Percentiles rank a stretch among this genome's conserved stretches.
Evolutionary conservation across 2,329 filamentous ascomycete species (phyloP).

Genomic region (Colletotrichum sp.): DNA sequence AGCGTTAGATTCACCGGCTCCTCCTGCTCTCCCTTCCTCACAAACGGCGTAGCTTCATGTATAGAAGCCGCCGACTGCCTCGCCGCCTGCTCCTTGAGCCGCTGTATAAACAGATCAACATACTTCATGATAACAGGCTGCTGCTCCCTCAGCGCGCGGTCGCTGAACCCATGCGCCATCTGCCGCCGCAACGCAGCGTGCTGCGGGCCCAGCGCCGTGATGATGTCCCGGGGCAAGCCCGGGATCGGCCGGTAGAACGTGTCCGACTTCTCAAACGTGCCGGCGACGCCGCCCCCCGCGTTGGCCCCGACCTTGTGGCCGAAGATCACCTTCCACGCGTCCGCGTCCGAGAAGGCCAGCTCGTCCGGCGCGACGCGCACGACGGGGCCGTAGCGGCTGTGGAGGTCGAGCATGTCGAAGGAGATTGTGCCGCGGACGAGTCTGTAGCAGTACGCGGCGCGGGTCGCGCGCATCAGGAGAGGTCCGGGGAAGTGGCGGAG

Average conservation of each 20-base stretch:
- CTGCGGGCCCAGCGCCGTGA: not conserved
- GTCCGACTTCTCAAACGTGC: slow-evolving; percentile 6
- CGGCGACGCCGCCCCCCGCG: not conserved
- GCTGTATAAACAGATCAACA: slow-evolving; percentile 41
- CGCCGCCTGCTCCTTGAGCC: slow-evolving; percentile 34
- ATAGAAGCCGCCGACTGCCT: not conserved
- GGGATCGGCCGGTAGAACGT: slow-evolving; percentile 4
- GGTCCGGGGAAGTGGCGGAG: slow-evolving; percentile 36
- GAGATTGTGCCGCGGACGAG: not conserved
- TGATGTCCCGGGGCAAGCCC: slow-evolving; percentile 22
- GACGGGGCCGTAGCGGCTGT: slow-evolving; percentile 46
- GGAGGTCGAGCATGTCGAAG: slow-evolving; percentile 22
- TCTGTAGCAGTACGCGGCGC: not conserved
- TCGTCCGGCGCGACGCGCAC: slow-evolving; percentile 53
- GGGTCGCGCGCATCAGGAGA: not conserved
- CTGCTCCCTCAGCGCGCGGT: slow-evolving; percentile 26
- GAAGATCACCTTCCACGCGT: slow-evolving; percentile 47
- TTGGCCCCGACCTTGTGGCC: slow-evolving; percentile 23
- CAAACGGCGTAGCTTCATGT: not conserved
- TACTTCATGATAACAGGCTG: slow-evolving; percentile 37
- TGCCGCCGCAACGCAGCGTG: slow-evolving; percentile 16
- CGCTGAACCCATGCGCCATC: slow-evolving; percentile 27
- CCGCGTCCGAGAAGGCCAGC: slow-evolving; percentile 44
- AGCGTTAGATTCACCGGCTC: slow-evolving; percentile 22
- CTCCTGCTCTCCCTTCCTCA: not conserved